Percentiles rank a stretch among this genome's conserved stretches.
Evolutionary conservation across 2,329 filamentous ascomycete species (phyloP).

Genomic region (Triangularia setosa): DNA sequence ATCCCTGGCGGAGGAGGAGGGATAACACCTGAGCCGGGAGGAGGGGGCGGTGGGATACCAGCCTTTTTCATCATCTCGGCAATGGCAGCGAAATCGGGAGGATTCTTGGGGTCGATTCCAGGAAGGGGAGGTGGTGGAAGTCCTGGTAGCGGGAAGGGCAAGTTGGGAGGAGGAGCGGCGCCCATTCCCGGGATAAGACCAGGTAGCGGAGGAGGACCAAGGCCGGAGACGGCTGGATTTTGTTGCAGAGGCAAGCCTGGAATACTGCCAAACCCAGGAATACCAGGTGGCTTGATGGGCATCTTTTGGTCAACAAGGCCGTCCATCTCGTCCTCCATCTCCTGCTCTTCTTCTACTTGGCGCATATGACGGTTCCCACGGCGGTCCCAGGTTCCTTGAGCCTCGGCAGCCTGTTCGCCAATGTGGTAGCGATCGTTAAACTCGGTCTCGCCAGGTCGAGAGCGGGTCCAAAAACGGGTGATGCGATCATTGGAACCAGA

Average conservation of each 20-base stretch:
- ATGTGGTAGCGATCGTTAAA: conserved; percentile 93
- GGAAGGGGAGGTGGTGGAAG: conserved; percentile 47
- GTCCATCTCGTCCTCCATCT: conserved; percentile 88
- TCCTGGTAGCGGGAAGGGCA: conserved; percentile 48
- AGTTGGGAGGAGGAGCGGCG: conserved; percentile 48
- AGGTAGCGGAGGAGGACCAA: conserved; percentile 32
- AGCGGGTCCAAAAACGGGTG: conserved; percentile 93
- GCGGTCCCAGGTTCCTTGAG: conserved; percentile 89
- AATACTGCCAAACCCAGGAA: conserved; percentile 61
- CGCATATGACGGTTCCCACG: conserved; percentile 72
- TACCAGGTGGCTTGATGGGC: conserved; percentile 54
- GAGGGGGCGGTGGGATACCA: conserved; percentile 58
- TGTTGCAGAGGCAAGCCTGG: conserved; percentile 54
- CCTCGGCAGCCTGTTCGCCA: conserved; percentile 87
- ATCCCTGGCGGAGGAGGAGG: conserved; percentile 41
- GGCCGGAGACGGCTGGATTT: conserved; percentile 20
- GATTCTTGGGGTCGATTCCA: conserved; percentile 56
- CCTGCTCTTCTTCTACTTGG: conserved; percentile 90
- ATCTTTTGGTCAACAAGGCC: conserved; percentile 88
- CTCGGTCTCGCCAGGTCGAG: conserved; percentile 80
- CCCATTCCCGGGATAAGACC: conserved; percentile 49
- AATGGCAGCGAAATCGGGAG: conserved; percentile 57
- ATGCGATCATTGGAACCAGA: conserved; percentile 96
- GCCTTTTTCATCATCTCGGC: conserved; percentile 64
- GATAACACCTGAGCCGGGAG: conserved; percentile 32